Evolutionary conservation across 441 rosid genomes (phyloP).

Genomic region (Syzygium malaccense): DNA sequence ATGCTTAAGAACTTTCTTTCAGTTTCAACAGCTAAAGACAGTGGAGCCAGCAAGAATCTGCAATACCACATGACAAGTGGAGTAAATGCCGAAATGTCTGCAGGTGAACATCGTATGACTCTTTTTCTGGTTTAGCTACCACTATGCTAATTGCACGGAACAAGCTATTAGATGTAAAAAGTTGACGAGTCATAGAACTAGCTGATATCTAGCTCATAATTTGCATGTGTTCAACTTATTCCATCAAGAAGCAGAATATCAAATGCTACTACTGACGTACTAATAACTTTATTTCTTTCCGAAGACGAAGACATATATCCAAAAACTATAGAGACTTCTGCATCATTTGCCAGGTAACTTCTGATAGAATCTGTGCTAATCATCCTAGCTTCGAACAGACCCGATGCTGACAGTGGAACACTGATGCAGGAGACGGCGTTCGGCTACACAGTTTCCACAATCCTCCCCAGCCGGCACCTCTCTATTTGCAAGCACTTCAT

Average conservation of each 20-base stretch:
- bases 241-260: neutral
- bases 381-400: neutral
- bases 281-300: neutral
- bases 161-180: neutral
- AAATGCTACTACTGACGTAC: neutral
- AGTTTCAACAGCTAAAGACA: neutral
- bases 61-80: neutral
- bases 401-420: neutral
- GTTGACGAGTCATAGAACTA: neutral
- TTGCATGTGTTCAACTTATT: neutral
- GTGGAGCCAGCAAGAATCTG: neutral
- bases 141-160: neutral
- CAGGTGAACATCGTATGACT: neutral
- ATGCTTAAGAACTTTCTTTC: neutral
- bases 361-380: neutral
- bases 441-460: conserved; percentile 23
- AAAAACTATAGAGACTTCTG: conserved; percentile 16
- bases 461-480: conserved; percentile 20
- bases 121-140: neutral
- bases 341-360: conserved; percentile 25
- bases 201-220: neutral
- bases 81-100: neutral
- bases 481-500: conserved; percentile 23
- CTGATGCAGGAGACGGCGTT: conserved; percentile 26
- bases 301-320: neutral